Percentiles rank a stretch among this genome's conserved stretches.
Evolutionary conservation across 257 asterid genomes (phyloP).

Genomic region (Solanum etuberosum): DNA sequence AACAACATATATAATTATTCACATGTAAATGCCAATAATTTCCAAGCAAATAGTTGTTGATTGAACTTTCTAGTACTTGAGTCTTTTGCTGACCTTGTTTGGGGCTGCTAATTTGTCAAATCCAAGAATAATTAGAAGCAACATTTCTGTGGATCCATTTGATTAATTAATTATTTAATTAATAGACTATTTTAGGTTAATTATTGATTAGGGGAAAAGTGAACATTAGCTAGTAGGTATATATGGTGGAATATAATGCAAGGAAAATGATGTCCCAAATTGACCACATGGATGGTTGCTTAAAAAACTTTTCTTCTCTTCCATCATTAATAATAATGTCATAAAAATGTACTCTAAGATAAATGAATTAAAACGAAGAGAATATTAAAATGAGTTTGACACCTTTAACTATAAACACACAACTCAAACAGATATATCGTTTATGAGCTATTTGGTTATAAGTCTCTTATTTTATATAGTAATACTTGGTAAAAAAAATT

Average conservation of each 20-base stretch:
- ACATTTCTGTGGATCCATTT: neutral
- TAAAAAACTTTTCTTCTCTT: neutral
- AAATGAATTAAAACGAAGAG: too few relatives aligned
- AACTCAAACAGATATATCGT: too few relatives aligned
- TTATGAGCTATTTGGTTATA: too few relatives aligned
- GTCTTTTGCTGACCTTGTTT: neutral
- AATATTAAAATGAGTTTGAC: too few relatives aligned
- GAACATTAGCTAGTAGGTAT: neutral
- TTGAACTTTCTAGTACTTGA: neutral
- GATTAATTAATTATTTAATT: neutral
- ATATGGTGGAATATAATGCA: neutral
- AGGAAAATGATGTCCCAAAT: neutral
- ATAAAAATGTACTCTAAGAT: too few relatives aligned
- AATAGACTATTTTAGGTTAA: neutral
- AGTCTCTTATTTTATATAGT: too few relatives aligned
- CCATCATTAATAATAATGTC: neutral
- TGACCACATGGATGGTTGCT: neutral
- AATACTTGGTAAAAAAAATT: too few relatives aligned
- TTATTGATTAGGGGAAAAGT: neutral
- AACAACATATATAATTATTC: neutral
- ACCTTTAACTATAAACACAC: too few relatives aligned
- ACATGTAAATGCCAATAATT: neutral
- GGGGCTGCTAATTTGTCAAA: neutral
- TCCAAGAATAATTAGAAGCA: neutral
- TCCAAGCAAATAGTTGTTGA: neutral